Base-by-base conservation (phyloP, 768 basidiomycete genomes). In the Psilocybe subaeruginosa region DNA sequence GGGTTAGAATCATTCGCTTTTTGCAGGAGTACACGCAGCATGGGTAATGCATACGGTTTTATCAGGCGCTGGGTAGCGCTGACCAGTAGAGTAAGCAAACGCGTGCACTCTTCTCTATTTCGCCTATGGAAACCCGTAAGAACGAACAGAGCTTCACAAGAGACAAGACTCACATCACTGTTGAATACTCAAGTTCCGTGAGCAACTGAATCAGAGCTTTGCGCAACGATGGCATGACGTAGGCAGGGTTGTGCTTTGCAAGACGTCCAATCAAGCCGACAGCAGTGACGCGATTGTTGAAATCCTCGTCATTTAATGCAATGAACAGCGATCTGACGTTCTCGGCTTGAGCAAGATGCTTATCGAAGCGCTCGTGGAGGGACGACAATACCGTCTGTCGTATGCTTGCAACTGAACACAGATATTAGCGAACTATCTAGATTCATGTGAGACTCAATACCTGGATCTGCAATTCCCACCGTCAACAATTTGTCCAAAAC, bases 261-360 rank as follows among this genome's bases (percentile, higher is more conserved):
- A 99, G 84, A 29, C 97, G 88, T 0, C 97, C 97, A 61, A 99
- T 98, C 63, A 99, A 82, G 19, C 78, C 77, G 55, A 99, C 93
- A 2, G 96, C 96, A n/a, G 90, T 87, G 29, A 94, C 87, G 19
- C 97, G 88, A 71, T 97, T 97, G 52, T 91, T 90, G 74, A 96
- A 98, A 6, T 91, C 89, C 71, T 99, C 97, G 69, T 99, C 97
- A 69, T 99, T 99, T 50, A 99, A 82, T 0, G 96, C 97, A 64
- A 99, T 94, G 78, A 99, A 99, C 12, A 99, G 80, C 9, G 93
- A 96, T 12, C 96, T 87, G n/a, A 99, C 95, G 70, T 98, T 96
- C 76, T 99, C 97, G 0, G 97, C 95, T 75, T 99, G 97, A 2
- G 97, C 93, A 17, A 99, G 85, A 72, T 99, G 96, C 62, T 94